phyloP scores from a whole-genome alignment of 2,329 filamentous ascomycete species.

The Aureobasidium zeae region DNA sequence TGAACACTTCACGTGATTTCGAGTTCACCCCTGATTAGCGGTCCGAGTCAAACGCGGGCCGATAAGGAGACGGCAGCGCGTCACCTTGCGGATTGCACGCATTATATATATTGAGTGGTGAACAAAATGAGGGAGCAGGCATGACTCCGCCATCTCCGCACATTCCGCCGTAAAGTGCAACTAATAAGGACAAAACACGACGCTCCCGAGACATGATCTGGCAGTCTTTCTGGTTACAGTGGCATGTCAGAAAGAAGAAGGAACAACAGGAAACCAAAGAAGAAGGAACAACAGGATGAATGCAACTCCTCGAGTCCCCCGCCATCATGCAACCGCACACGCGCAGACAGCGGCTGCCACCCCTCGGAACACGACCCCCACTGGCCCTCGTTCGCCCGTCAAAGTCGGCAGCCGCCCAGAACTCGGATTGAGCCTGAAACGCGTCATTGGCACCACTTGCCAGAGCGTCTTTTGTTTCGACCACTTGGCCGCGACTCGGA shows the following conservation, averaged over 20 bases:
- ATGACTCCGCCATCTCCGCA: background rate
- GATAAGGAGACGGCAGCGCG: no score
- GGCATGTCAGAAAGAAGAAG: conserved; percentile 12
- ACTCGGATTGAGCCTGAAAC: conserved; percentile 24
- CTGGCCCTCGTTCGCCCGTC: conserved; percentile 9
- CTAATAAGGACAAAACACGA: background rate
- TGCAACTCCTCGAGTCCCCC: conserved; percentile 4
- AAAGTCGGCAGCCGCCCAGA: conserved; percentile 10
- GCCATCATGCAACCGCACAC: conserved; percentile 7
- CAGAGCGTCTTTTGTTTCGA: conserved; percentile 79
- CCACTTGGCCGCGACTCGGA: conserved; percentile 56
- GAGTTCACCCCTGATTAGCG: no score
- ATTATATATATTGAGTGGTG: no score
- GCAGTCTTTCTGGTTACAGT: conserved; percentile 19
- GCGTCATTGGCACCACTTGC: conserved; percentile 87
- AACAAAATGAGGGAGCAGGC: no score
- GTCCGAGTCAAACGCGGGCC: no score
- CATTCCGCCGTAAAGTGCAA: conserved; percentile 7
- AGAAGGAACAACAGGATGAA: background rate
- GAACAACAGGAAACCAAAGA: background rate
- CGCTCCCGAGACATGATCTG: conserved; percentile 18
- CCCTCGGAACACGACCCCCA: background rate
- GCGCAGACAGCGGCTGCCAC: background rate
- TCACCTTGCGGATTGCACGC: no score
- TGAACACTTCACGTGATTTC: no score